Evolutionary conservation across 1,284 basidiomycete genomes (phyloP).

Genomic region (Tetrapyrgos nigripes): DNA sequence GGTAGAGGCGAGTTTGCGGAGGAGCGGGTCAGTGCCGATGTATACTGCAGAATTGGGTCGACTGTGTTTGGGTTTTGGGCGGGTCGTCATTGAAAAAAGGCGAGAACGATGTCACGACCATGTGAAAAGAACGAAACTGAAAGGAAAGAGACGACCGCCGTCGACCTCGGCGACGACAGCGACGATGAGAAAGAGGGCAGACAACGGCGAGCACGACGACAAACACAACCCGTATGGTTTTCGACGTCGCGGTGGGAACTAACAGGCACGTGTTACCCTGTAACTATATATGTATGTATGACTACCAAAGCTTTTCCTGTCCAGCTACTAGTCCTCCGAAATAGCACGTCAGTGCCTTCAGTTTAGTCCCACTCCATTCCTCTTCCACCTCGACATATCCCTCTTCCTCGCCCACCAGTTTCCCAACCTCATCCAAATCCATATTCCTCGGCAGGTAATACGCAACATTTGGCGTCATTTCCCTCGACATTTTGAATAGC

Average conservation of each 20-base stretch:
- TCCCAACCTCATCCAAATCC: constrained; percentile 74
- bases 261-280: no score
- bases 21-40: constrained; percentile 41
- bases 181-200: constrained; percentile 1
- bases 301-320: no score
- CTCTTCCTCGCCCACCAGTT: constrained; percentile 43
- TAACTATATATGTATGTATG: no score
- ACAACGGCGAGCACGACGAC: constrained; percentile 9
- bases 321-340: constrained; percentile 76
- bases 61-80: constrained; percentile 7
- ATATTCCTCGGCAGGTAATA: constrained; percentile 92
- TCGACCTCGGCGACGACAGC: constrained; percentile 19
- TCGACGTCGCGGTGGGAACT: no score
- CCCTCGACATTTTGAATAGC: constrained; percentile 77
- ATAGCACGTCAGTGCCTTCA: constrained; percentile 86
- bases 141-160: constrained; percentile 10
- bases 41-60: constrained; percentile 48
- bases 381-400: constrained; percentile 46
- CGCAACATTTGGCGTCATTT: constrained; percentile 82
- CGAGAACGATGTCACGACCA: neutral
- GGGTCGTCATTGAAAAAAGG: constrained; percentile 11
- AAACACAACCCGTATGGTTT: no score
- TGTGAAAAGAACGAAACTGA: constrained; percentile 4
- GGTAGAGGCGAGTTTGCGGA: constrained; percentile 28
- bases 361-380: constrained; percentile 86